These are phyloP conservation scores for Sisymbrium irio DNA, from an alignment of 345 rosid genomes.

Conservation along the genomic window DNA sequence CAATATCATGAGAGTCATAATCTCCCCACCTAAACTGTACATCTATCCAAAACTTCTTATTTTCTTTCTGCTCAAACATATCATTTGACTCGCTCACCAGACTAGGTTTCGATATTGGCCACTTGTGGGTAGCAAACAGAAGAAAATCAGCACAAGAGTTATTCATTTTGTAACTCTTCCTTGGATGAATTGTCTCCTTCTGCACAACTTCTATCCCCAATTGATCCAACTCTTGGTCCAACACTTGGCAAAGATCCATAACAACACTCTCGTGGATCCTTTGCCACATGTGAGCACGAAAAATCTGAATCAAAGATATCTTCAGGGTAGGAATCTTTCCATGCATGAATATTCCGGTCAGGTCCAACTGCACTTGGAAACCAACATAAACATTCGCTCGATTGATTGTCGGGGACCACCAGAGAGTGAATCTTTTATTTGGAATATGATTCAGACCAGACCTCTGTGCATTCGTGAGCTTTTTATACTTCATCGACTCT, in stretches of 20 bases:
- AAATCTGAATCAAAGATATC: conserved; percentile 87
- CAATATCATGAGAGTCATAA: conserved; percentile 90
- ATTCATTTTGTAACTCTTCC: conserved; percentile 97
- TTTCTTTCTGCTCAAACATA: conserved; percentile 81
- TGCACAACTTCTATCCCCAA: conserved; percentile 90
- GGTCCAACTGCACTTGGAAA: conserved; percentile 90
- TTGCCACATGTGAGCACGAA: conserved; percentile 96
- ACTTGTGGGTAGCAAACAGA: conserved; percentile 80
- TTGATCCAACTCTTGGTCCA: conserved; percentile 87
- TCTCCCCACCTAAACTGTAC: conserved; percentile 96
- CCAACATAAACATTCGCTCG: conserved; percentile 92
- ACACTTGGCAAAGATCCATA: conserved; percentile 94
- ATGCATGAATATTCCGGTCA: conserved; percentile 94
- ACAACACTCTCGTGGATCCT: conserved; percentile 93
- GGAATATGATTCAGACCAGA: conserved; percentile 96
- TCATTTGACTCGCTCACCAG: conserved; percentile 88
- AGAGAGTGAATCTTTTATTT: conserved; percentile 83
- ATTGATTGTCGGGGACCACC: conserved; percentile 97
- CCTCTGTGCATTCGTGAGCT: conserved; percentile 91
- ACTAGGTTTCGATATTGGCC: conserved; percentile 96
- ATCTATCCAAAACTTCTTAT: conserved; percentile 89
- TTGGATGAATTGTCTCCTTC: conserved; percentile 92
- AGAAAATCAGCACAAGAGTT: conserved; percentile 95
- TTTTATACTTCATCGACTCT: conserved; percentile 93
- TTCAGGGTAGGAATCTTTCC: conserved; percentile 93